A percentile compares a stretch with the other conserved stretches of the same genome.
phyloP scores from a whole-genome alignment of 331 rosid species.

The Rosa hybrid region DNA sequence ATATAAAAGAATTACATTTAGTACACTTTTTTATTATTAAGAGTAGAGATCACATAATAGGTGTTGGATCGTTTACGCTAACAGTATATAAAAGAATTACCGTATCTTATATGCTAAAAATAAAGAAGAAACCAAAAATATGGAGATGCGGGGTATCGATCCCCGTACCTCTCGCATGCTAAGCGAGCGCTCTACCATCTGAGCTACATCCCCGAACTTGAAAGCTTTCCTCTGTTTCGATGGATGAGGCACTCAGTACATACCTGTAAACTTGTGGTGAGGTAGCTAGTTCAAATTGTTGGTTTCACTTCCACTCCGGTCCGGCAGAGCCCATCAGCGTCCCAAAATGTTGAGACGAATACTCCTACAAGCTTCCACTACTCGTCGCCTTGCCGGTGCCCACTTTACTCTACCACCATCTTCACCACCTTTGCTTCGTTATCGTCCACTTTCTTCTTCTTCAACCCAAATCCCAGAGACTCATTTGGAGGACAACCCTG shows the following conservation, averaged over 20 bases:
- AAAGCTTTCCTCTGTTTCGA: background rate
- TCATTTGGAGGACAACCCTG: constrained; percentile 28
- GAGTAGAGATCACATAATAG: too few relatives aligned
- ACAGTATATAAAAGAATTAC: too few relatives aligned
- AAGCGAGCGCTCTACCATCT: constrained; percentile 99
- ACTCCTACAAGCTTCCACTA: constrained; percentile 29
- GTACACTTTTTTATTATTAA: too few relatives aligned
- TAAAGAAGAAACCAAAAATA: too few relatives aligned
- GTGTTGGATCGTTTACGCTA: too few relatives aligned
- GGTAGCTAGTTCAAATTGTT: background rate
- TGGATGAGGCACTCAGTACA: too few relatives aligned
- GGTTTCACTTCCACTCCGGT: background rate
- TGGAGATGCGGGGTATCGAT: constrained; percentile 99
- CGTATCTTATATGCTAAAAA: too few relatives aligned
- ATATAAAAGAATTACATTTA: too few relatives aligned
- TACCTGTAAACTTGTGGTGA: background rate
- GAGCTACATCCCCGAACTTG: constrained; percentile 21
- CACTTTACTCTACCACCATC: constrained; percentile 11
- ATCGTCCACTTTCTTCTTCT: constrained; percentile 18
- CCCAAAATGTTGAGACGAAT: constrained; percentile 45
- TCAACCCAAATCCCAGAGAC: constrained; percentile 36
- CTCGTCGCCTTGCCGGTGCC: constrained; percentile 16
- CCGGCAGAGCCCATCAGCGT: background rate
- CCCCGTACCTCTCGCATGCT: constrained; percentile 99
- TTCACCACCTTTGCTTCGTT: constrained; percentile 16